A percentile compares a stretch with the other conserved stretches of the same genome.
These are phyloP conservation scores for Babjeviella inositovora DNA, from an alignment of 805 yeast species.

Conservation along the genomic window DNA sequence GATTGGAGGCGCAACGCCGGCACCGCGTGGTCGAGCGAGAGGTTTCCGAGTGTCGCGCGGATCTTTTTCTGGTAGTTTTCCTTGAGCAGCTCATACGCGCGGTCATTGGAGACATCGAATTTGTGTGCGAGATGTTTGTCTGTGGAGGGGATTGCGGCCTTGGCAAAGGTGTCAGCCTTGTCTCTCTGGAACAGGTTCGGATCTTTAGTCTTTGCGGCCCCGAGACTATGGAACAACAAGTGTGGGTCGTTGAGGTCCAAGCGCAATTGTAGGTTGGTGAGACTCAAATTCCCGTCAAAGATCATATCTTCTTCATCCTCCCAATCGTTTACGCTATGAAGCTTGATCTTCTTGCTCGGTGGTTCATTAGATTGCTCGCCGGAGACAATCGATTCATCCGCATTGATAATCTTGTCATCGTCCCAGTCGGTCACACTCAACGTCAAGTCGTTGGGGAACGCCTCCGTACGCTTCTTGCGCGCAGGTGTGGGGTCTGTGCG, in stretches of 20 bases:
- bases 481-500: constrained; percentile 3
- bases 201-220: too few species aligned
- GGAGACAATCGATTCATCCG: constrained; percentile 10
- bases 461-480: too few species aligned
- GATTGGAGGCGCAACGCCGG: constrained; percentile 81
- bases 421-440: constrained; percentile 72
- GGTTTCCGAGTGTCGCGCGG: constrained; percentile 81
- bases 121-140: constrained; percentile 39
- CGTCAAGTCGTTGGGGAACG: constrained; percentile 35
- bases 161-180: too few species aligned
- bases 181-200: too few species aligned
- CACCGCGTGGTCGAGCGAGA: constrained; percentile 79
- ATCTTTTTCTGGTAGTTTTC: constrained; percentile 84
- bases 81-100: constrained; percentile 66
- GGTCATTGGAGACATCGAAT: constrained; percentile 81
- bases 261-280: constrained; percentile 18
- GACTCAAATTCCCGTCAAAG: constrained; percentile 46
- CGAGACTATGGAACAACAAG: constrained; percentile 55
- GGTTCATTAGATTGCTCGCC: background rate
- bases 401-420: constrained; percentile 43
- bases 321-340: constrained; percentile 19
- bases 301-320: constrained; percentile 52
- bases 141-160: constrained; percentile 30
- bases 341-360: constrained; percentile 8
- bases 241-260: constrained; percentile 84